Base-by-base conservation (phyloP, 2,329 filamentous ascomycete species). In the Ambrosiella beaveri region DNA sequence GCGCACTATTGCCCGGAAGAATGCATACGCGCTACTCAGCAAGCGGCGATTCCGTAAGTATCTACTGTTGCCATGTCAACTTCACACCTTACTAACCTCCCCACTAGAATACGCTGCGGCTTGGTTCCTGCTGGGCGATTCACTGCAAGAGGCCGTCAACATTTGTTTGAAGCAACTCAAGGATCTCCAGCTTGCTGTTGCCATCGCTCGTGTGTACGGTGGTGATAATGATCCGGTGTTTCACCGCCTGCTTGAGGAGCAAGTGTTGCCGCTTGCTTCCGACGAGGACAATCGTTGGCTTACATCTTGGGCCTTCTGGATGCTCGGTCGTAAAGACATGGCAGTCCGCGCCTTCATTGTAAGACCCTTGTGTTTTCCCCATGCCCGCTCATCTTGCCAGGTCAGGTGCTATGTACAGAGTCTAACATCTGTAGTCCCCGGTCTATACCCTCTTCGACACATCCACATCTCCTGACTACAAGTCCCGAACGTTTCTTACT, bases 251-350 rank as follows among this genome's bases (percentile, higher is more conserved):
- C 73, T 98, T 1, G 80, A 87, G 64, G 86, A 95, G 9, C 86
- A 85, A 61, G 80, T 97, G 1, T 74, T 97, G 0, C 79, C 82
- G 0, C 71, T 86, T 62, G 93, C 93, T 15, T 82, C 86, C 0
- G 77, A 82, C 45, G 83, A 91, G 62, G 88, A 88, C 1, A 91
- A 98, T 66, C 79, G 91, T 59, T 98, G 93, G 91, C 79, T 95
- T 60, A 87, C 90, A 9, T 93, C 86, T 0, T 98, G 93, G 93
- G 87, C 88, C 1, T 95, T 95, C 67, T 95, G 88, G 85, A 87
- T 95, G 77, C 75, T 97, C 4, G 82, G 82, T 41, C 79, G 86
- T 62, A 81, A 84, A 61, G 86, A 94, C 63, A 86, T 89, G 75
- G 86, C 91, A 5, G 88, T 96, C 6, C 81, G 87, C 56, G 82